Base-by-base conservation (phyloP, 225 moss, liverwort and hornwort species). In the Bryoerythrophyllum caledonicum region DNA sequence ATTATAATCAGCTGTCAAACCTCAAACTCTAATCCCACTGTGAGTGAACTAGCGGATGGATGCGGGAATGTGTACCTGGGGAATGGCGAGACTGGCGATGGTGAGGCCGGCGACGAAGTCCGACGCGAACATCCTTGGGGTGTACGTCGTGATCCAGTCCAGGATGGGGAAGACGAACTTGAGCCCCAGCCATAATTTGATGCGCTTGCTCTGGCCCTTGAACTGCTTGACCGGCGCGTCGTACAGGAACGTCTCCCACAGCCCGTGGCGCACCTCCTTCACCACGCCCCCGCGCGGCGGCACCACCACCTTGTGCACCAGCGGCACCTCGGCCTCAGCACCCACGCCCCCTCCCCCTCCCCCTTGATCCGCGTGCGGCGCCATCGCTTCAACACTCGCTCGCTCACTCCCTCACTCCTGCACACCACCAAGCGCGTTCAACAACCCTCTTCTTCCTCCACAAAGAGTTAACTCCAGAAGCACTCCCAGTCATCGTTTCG, bases 71-170 rank as follows among this genome's bases (percentile, higher is more conserved):
- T 17, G 48, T 4, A 82, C 93, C 90, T 96, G 94, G 0, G 92
- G 91, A 9, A 96, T 49, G 17, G 96, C 96, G 17, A 96, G 87
- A 60, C 92, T 94, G 76, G 94, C 96, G 57, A 94, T 94, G 27
- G 96, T 96, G 43, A 96, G 80, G 0, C 96, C 96, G 0, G 96
- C 92, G 1, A 94, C 0, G 0, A 94, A 20, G 53, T 96, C 96
- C 15, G 67, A 43, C 11, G 5, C 0, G 35, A 96, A 74, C 10
- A 28, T 0, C 2, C 0, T 63, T 1, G 54, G 61, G 4, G 54
- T 81, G 82, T 96, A 96, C 0, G 56, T 44, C 0, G 78, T 74
- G 11, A 82, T 37, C 94, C 96, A 96, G 0, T 28, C 64, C 0
- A 96, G 26, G 19, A 96, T 92, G 3, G 96, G 96, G 53, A 96